Base-by-base conservation (phyloP, 768 basidiomycete genomes). In the Imleria badia region DNA sequence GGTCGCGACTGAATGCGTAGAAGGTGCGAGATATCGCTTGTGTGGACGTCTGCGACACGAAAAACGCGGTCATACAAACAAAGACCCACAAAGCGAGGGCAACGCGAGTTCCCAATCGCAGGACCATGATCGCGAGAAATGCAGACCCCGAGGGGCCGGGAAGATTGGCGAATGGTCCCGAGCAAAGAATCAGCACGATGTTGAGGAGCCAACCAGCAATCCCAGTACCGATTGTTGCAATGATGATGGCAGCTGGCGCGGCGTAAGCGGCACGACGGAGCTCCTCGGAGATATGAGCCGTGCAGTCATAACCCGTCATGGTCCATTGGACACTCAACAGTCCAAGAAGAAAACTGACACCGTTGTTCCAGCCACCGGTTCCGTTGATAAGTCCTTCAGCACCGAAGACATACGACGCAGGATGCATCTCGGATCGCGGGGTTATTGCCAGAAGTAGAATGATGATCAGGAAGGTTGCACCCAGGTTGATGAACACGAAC, bases 151-250 rank as follows among this genome's bases (percentile, higher is more conserved):
- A 78, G 2, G 76, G 65, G 3, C 82, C 82, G 0, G 83, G 81
- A 10, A 85, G 76, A 55, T 76, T 66, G 33, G 41, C 65, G 60
- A 81, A 65, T 30, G 76, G 70, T 11, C 82, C 82, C 1, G 80
- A 81, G 66, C 82, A 85, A n/a, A 86, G 73, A 11, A 86, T 72
- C 40, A 86, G 66, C 4, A 76, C 76, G 56, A 87, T 82, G 66
- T 86, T 86, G 51, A 86, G 78, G n/a, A 86, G 59, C 84, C 84
- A 86, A 34, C 84, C 82, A 47, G 78, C 64, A n/a, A 78, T 59
- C 40, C 73, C 75, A 0, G 79, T 80, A 29, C 80, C 79, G 34
- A 80, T 65, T 20, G 71, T 72, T 23, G 79, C 75, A 17, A 73
- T 72, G 58, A 79, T 70, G 55, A 78, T 77, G 6, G 80, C 76